Base-by-base conservation (phyloP, 331 rosid genomes). In the Prunus yedoensis region DNA sequence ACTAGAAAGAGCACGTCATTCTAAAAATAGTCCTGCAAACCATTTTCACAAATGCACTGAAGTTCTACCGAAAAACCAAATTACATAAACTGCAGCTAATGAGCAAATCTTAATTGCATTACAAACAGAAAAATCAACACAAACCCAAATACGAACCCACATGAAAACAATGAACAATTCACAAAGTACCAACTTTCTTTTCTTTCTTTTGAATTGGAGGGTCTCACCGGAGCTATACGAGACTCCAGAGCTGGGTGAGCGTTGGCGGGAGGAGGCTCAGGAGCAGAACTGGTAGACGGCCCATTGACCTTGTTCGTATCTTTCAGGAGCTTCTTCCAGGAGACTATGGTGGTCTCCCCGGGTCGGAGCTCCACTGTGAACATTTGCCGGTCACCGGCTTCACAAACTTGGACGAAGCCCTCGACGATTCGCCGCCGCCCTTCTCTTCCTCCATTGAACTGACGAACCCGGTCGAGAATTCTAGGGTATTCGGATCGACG, bases 341-440 rank as follows among this genome's bases (percentile, higher is more conserved):
- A 95, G 21, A 95, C 97, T 66, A 95, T 95, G 52, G 99, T 95
- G 25, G 99, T 95, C 88, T 95, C 99, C 10, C 94, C 99, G 10
- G 97, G 97, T 13, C 99, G 97, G 83, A 95, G 97, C 82, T 95
- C 97, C 79, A 90, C 96, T 82, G 96, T 75, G 88, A 95, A 92
- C 85, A 87, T 77, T 76, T 89, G 86, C 46, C 99, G 92, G 90
- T 92, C 98, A 2, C 99, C 96, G 53, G 87, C 82, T 77, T 95
- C 66, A 89, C 80, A 62, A 92, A 82, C 66, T 91, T 84, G 23
- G 99, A 86, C 15, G 94, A 83, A 71, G 84, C 75, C 80, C 90
- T 85, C 56, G 83, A 84, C 4, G 87, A 80, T 50, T 80, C 87
- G 13, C 83, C 84, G 7, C 58, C 77, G 30, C 79, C 71, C 65